These are phyloP conservation scores for Hanseniaspora occidentalis DNA, from an alignment of 805 yeast genomes.

Conservation along the genomic window DNA sequence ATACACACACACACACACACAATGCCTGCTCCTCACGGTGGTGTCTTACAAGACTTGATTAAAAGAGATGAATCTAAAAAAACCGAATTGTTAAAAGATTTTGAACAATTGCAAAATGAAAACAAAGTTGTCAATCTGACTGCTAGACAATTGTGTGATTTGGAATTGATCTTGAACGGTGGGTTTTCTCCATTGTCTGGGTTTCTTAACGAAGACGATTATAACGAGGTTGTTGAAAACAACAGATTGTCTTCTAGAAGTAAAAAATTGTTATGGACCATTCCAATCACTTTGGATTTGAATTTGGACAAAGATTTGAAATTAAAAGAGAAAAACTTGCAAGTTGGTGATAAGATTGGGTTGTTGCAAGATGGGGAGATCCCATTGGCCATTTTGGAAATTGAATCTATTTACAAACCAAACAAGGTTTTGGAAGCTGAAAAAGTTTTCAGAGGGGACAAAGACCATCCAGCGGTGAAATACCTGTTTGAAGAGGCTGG, in stretches of 20 bases:
- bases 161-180: slow-evolving; percentile 84
- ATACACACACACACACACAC: not conserved
- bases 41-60: slow-evolving; percentile 71
- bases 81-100: slow-evolving; percentile 44
- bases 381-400: slow-evolving; percentile 69
- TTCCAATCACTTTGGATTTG: slow-evolving; percentile 85
- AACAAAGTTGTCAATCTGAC: slow-evolving; percentile 39
- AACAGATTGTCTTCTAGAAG: slow-evolving; percentile 61
- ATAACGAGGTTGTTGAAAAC: slow-evolving; percentile 48
- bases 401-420: slow-evolving; percentile 70
- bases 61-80: slow-evolving; percentile 64
- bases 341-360: slow-evolving; percentile 50
- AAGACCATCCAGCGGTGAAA: slow-evolving; percentile 87
- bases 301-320: slow-evolving; percentile 23
- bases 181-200: slow-evolving; percentile 81
- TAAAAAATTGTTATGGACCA: slow-evolving; percentile 55
- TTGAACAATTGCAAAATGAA: slow-evolving; percentile 29
- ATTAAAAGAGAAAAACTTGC: slow-evolving; percentile 30
- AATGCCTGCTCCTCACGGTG: slow-evolving; percentile 88
- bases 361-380: slow-evolving; percentile 71
- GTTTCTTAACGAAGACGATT: slow-evolving; percentile 51
- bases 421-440: slow-evolving; percentile 70
- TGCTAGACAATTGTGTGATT: slow-evolving; percentile 84
- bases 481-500: slow-evolving; percentile 66
- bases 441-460: slow-evolving; percentile 89